Evolutionary conservation across 768 basidiomycete genomes (phyloP).

Genomic region (Tulasnella sp.): DNA sequence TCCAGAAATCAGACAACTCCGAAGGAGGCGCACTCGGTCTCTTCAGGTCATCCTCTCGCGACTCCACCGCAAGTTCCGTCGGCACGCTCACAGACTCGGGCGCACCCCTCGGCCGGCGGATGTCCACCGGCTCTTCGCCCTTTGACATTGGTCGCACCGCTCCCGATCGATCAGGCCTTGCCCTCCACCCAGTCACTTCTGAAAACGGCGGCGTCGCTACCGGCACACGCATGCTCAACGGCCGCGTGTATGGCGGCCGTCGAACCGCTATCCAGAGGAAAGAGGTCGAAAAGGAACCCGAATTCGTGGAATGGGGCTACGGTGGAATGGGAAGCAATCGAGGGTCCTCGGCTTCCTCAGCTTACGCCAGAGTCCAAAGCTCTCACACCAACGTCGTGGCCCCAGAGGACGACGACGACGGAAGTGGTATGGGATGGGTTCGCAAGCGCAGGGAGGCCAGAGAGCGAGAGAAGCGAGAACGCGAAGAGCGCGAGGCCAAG

Average conservation of each 20-base stretch:
- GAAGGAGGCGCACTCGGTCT: constrained; percentile 34
- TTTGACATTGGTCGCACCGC: constrained; percentile 35
- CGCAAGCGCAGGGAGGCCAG: constrained; percentile 51
- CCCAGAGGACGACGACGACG: constrained; percentile 65
- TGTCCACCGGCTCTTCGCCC: constrained; percentile 29
- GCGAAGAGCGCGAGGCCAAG: constrained; percentile 29
- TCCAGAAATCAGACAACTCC: constrained; percentile 32
- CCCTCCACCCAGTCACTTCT: constrained; percentile 35
- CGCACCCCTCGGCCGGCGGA: constrained; percentile 23
- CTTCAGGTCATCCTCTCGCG: constrained; percentile 36
- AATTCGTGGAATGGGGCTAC: constrained; percentile 91
- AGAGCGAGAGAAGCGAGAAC: constrained; percentile 43
- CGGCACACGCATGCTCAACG: constrained; percentile 64
- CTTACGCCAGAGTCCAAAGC: constrained; percentile 43
- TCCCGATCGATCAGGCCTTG: constrained; percentile 37
- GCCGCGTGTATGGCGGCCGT: constrained; percentile 66
- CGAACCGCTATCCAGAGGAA: constrained; percentile 34
- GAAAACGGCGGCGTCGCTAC: constrained; percentile 35
- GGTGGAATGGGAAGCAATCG: constrained; percentile 69
- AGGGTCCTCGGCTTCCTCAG: constrained; percentile 38
- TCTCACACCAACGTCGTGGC: constrained; percentile 33
- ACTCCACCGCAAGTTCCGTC: constrained; percentile 39
- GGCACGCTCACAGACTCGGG: constrained; percentile 25
- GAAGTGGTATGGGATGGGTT: constrained; percentile 85
- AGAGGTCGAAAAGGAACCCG: constrained; percentile 50